These are phyloP conservation scores for Fonsecaea erecta DNA, from an alignment of 2,329 filamentous ascomycete species.

Conservation along the genomic window DNA sequence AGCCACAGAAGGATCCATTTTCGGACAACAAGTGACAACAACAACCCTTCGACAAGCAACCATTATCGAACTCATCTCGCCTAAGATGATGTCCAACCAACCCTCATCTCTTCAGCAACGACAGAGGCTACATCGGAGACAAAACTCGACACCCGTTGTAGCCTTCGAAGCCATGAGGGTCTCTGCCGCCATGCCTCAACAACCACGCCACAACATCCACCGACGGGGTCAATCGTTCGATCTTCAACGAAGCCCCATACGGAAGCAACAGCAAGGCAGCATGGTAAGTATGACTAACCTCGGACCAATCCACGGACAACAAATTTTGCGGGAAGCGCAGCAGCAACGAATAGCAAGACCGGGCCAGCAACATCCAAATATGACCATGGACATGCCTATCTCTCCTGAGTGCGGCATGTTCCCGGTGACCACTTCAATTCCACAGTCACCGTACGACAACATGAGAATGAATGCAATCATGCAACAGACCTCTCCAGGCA, in stretches of 20 bases:
- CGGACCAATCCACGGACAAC: constrained; percentile 68
- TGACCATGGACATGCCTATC: constrained; percentile 44
- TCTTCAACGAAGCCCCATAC: constrained; percentile 51
- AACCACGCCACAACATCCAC: constrained; percentile 64
- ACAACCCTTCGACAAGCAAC: constrained; percentile 50
- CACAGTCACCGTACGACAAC: constrained; percentile 33
- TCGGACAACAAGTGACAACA: constrained; percentile 50
- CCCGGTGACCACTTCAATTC: constrained; percentile 28
- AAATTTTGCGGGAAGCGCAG: constrained; percentile 87
- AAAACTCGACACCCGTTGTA: constrained; percentile 77
- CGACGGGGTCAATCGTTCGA: constrained; percentile 74
- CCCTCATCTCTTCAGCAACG: constrained; percentile 73
- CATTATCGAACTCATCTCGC: constrained; percentile 71
- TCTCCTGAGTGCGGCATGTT: constrained; percentile 41
- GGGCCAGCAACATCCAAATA: constrained; percentile 58
- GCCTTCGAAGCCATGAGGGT: constrained; percentile 76
- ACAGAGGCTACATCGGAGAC: constrained; percentile 78
- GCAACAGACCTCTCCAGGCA: constrained; percentile 33
- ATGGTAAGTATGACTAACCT: constrained; percentile 60
- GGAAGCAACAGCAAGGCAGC: constrained; percentile 36
- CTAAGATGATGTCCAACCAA: constrained; percentile 79
- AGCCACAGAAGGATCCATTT: constrained; percentile 52
- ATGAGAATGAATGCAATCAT: constrained; percentile 39
- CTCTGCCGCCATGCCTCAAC: constrained; percentile 58
- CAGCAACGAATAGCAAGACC: constrained; percentile 82